phyloP scores from a whole-genome alignment of 192 early-diverging fungal species.

The Radiomyces spectabilis region DNA sequence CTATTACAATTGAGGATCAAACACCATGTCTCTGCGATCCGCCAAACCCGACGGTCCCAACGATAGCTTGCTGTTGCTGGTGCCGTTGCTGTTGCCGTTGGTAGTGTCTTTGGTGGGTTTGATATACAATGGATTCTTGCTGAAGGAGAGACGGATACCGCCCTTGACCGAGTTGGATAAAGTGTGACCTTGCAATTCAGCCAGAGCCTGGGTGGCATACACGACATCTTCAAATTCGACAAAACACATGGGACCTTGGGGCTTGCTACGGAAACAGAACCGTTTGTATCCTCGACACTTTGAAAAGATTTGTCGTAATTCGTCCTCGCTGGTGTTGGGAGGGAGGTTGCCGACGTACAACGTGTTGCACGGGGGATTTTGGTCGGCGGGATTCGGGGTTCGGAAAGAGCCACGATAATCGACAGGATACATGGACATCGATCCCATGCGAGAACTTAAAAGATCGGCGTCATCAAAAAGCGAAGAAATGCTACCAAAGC shows the following conservation, averaged over 20 bases:
- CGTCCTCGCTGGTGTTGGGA: conserved; percentile 80
- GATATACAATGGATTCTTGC: conserved; percentile 83
- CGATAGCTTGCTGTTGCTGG: too few relatives aligned
- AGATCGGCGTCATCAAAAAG: conserved; percentile 34
- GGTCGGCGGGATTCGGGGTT: conserved; percentile 60
- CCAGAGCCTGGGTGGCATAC: conserved; percentile 84
- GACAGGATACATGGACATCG: conserved; percentile 12
- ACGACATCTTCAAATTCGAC: conserved; percentile 97
- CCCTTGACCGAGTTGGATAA: conserved; percentile 83
- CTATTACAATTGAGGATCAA: too few relatives aligned
- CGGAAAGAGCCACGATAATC: conserved; percentile 29
- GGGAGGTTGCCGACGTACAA: conserved; percentile 98
- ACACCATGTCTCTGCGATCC: too few relatives aligned
- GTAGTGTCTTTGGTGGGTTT: conserved; percentile 7
- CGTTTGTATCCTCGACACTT: conserved; percentile 84
- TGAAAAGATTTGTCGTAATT: conserved; percentile 77
- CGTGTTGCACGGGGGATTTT: conserved; percentile 98
- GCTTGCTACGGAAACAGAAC: conserved; percentile 78
- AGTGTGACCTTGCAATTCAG: conserved; percentile 77
- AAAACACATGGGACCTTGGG: conserved; percentile 98
- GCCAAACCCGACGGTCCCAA: too few relatives aligned
- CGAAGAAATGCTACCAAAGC: neutral
- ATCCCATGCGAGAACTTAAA: too few relatives aligned
- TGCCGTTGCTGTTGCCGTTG: too few relatives aligned
- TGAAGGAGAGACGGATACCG: conserved; percentile 92